Conservation (phyloP, 495 filamentous ascomycete species). For the Neurospora discreta region DNA sequence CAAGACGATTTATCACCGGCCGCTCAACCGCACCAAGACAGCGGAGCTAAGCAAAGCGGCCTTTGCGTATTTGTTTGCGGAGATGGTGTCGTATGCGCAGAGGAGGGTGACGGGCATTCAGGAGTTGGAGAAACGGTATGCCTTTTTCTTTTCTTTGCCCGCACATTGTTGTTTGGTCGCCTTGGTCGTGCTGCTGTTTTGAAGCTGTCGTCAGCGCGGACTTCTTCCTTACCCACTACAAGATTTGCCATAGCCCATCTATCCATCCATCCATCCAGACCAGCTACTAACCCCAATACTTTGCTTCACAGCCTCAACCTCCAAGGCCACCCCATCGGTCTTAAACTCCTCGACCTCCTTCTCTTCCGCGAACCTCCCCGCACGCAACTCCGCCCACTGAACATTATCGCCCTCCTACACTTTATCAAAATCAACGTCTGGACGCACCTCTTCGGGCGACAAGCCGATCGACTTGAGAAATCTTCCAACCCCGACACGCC, state of each 20-base stretch:
- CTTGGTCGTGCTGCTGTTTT: no score
- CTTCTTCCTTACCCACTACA: background rate
- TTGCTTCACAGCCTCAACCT: constrained; percentile 58
- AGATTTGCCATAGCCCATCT: background rate
- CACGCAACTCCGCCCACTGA: constrained; percentile 65
- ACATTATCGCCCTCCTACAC: constrained; percentile 84
- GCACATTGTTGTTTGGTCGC: no score
- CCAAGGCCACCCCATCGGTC: constrained; percentile 90
- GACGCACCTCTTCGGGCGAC: constrained; percentile 80
- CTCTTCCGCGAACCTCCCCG: constrained; percentile 63
- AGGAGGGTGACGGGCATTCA: constrained; percentile 80
- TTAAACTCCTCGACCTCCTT: constrained; percentile 89
- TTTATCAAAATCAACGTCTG: constrained; percentile 87
- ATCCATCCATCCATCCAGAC: background rate
- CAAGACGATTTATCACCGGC: constrained; percentile 96
- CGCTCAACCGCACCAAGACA: constrained; percentile 77
- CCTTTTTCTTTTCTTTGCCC: background rate
- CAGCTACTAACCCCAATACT: background rate
- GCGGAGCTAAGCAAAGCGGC: constrained; percentile 81
- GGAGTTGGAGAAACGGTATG: constrained; percentile 81
- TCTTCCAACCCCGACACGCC: constrained; percentile 65
- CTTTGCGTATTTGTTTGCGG: constrained; percentile 91
- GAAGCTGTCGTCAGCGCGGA: background rate
- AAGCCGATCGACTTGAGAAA: constrained; percentile 87
- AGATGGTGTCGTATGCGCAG: constrained; percentile 96